These are phyloP conservation scores for Erucastrum elatum DNA, from an alignment of 345 rosid species.

Conservation along the genomic window DNA sequence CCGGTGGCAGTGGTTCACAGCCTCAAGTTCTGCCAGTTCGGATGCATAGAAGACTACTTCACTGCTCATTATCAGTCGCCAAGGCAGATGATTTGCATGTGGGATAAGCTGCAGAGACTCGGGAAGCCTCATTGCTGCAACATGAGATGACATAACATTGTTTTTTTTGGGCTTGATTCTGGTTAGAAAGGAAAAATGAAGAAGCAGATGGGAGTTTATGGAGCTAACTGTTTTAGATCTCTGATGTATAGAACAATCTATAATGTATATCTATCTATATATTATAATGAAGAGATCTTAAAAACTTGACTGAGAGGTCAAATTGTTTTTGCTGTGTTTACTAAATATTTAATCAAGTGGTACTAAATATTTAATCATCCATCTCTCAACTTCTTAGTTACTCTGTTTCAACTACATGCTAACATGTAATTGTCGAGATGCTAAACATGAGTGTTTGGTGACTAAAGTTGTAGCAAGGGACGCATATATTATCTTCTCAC, in stretches of 20 bases:
- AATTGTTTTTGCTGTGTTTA: background rate
- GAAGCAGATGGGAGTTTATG: slow-evolving; percentile 27
- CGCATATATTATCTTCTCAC: background rate
- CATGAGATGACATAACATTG: slow-evolving; percentile 62
- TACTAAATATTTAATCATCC: background rate
- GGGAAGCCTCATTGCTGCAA: slow-evolving; percentile 86
- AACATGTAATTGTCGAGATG: background rate
- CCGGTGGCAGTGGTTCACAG: slow-evolving; percentile 77
- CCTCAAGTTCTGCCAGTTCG: slow-evolving; percentile 87
- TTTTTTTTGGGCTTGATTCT: background rate
- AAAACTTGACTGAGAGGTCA: slow-evolving; percentile 14
- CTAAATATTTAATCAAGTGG: background rate
- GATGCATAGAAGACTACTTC: slow-evolving; percentile 85
- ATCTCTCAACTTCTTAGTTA: background rate
- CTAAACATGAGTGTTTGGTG: background rate
- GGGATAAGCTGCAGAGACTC: slow-evolving; percentile 63
- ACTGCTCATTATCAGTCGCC: slow-evolving; percentile 98
- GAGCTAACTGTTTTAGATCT: slow-evolving; percentile 38
- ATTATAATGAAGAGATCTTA: slow-evolving; percentile 17
- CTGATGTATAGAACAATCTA: slow-evolving; percentile 29
- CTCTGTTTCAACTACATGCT: background rate
- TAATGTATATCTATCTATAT: slow-evolving; percentile 27
- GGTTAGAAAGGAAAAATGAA: background rate
- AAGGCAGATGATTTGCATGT: slow-evolving; percentile 87
- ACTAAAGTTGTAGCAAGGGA: background rate